Evolutionary conservation across 2,329 filamentous ascomycete species (phyloP).

Genomic region (Cyanodermella asteris): DNA sequence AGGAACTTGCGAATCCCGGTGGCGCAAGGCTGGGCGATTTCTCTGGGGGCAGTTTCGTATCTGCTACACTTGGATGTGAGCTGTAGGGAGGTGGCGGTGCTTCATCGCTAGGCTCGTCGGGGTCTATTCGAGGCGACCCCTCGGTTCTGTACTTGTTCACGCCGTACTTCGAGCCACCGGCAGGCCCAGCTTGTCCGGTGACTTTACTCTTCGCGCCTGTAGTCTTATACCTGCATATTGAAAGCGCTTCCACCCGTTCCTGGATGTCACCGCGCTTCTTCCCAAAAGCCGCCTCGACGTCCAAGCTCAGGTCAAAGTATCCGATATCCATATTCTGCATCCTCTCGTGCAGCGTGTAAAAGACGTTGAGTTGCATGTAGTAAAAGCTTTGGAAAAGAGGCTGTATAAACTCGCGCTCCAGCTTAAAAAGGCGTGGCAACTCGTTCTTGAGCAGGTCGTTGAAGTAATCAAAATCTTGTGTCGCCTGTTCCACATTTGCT

Average conservation of each 20-base stretch:
- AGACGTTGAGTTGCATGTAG: constrained; percentile 99
- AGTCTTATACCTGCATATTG: constrained; percentile 80
- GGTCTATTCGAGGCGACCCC: constrained; percentile 6
- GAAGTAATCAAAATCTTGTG: constrained; percentile 93
- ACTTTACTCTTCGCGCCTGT: constrained; percentile 51
- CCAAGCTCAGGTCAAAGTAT: constrained; percentile 82
- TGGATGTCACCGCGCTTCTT: constrained; percentile 76
- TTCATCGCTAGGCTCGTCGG: constrained; percentile 14
- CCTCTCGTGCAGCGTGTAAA: constrained; percentile 92
- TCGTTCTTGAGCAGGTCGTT: constrained; percentile 95
- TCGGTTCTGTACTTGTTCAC: constrained; percentile 6
- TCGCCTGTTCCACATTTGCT: constrained; percentile 71
- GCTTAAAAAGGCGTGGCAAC: constrained; percentile 67
- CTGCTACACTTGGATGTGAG: no score
- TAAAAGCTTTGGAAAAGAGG: constrained; percentile 98
- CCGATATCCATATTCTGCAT: constrained; percentile 97
- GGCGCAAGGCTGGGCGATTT: constrained; percentile 13
- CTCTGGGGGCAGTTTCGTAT: no score
- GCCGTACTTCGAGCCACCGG: constrained; percentile 30
- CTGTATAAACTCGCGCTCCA: constrained; percentile 87
- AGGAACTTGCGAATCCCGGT: no score
- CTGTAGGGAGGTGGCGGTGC: constrained; percentile 52
- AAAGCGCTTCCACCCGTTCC: constrained; percentile 64
- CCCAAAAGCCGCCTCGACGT: constrained; percentile 79
- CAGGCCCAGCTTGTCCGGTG: no score